Base-by-base conservation (phyloP, 1,139 yeast species). In the Wickerhamomyces sp. region DNA sequence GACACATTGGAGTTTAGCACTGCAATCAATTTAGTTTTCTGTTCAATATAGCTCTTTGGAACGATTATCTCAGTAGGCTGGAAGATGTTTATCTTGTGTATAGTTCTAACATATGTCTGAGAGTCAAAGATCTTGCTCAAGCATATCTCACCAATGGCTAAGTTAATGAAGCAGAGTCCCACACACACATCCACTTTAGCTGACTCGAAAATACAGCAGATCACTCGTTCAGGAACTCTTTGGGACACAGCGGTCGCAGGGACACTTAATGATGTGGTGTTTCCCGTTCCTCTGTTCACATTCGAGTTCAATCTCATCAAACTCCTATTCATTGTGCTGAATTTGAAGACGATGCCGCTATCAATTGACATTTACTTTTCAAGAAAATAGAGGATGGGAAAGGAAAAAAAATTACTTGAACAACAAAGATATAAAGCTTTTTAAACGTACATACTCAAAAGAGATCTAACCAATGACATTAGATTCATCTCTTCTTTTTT, bases 401-500 rank as follows among this genome's bases (percentile, higher is more conserved):
- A n/a, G n/a, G n/a, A n/a, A n/a, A n/a, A n/a, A n/a, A n/a, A n/a
- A n/a, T n/a, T n/a, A n/a, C n/a, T n/a, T n/a, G n/a, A n/a, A n/a
- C n/a, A n/a, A n/a, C n/a, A n/a, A n/a, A n/a, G n/a, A n/a, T n/a
- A n/a, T n/a, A n/a, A n/a, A n/a, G n/a, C n/a, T n/a, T n/a, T n/a
- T n/a, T n/a, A 21, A 25, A 14, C 13, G 29, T 27, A 27, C 29
- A 16, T 21, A 21, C 7, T 7, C 10, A 10, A 21, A 21, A 21
- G 10, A 21, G 10, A 15, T 34, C 26, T 28, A 51, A 8, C 46
- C 75, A 17, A 76, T 66, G 13, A 70, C 76, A 54, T 69, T 61
- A 25, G 70, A 48, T 22, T 76, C 80, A 46, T 73, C 73, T 52
- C 83, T 63, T 46, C 71, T 72, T 29, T 71, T 70, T 51, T 76